Percentiles rank a stretch among this genome's conserved stretches.
phyloP scores from a whole-genome alignment of 2,329 filamentous ascomycete species.

The Teratosphaeria gauchensis region DNA sequence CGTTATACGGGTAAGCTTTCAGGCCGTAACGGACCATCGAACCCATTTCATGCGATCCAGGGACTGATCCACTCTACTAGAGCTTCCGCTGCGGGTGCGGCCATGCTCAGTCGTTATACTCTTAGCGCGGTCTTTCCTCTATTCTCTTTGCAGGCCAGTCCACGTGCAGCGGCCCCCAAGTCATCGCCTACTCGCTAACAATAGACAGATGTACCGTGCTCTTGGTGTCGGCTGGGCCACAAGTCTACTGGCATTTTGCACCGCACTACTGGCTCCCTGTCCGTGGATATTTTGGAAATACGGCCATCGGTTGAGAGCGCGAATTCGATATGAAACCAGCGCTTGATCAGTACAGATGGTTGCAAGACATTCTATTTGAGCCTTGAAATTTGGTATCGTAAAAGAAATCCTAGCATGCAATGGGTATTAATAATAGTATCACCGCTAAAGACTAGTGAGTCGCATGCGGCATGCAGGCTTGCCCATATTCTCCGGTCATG shows the following conservation, averaged over 20 bases:
- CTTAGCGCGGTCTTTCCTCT: slow-evolving; percentile 29
- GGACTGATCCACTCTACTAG: neutral
- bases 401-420: neutral
- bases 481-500: neutral
- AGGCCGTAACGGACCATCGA: neutral
- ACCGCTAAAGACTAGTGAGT: too few relatives aligned
- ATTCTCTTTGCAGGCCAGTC: slow-evolving; percentile 22
- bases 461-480: too few relatives aligned
- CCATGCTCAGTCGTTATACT: slow-evolving; percentile 25
- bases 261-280: slow-evolving; percentile 22
- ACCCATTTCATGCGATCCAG: neutral
- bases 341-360: neutral
- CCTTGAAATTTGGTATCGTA: neutral
- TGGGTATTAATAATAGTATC: too few relatives aligned
- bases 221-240: slow-evolving; percentile 35
- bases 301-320: slow-evolving; percentile 10
- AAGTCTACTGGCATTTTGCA: slow-evolving; percentile 29
- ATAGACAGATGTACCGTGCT: slow-evolving; percentile 27
- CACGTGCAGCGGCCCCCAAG: neutral
- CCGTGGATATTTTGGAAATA: slow-evolving; percentile 19
- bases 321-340: slow-evolving; percentile 17
- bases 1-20: slow-evolving; percentile 23
- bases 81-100: slow-evolving; percentile 25
- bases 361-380: neutral
- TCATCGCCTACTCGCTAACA: neutral